Evolutionary conservation across 805 yeast species (phyloP), one percentile per base, ranked within the genome.

Genomic region (Yarrowia bubula): DNA sequence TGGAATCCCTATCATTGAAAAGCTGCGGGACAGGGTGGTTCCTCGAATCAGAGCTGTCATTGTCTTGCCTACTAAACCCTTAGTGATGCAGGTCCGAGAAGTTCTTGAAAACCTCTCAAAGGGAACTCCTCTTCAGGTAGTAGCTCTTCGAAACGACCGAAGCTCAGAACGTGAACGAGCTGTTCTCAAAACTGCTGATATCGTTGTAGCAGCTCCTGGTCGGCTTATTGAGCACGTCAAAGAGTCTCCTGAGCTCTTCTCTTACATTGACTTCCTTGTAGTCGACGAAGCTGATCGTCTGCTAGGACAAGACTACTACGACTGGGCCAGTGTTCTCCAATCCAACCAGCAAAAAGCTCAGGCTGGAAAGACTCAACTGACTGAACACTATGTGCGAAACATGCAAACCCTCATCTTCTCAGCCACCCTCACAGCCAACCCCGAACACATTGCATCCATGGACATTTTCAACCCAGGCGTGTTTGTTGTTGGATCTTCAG

Each of bases 271-370:
- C 68, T 88, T 85, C 67, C 74, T 93, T 38, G 87, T 90, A 1
- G 81, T 92, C 75, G 99, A 93, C 76, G 99, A 93, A 76, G 97
- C 97, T 1, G 99, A 93, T 77, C 81, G 92, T 69, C 89, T 93
- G 91, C 88, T 95, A 69, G 91, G 90, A 72, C 98, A 95, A 74
- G 84, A 89, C 13, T 95, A 91, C 75, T 98, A 95, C 76, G 91
- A 92, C 74, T 95, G 99, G 99, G 83, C 89, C 77, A 79, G 81
- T 72, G 70, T 80, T 78, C 51, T 79, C 8, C 71, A 72, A 50
- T 69, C 72, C 0, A 57, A 58, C 43, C 64, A 58, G 43, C 51
- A 18, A 10, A n/a, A 28, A 8, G 18, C 47, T 1, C 61, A 55
- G 38, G 47, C 41, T 15, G 61, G 61, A 11, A 55, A 55, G 38